A percentile compares a stretch with the other conserved stretches of the same genome.
Evolutionary conservation across 495 filamentous ascomycete genomes (phyloP).

Genomic region (Penicillium goetzii): DNA sequence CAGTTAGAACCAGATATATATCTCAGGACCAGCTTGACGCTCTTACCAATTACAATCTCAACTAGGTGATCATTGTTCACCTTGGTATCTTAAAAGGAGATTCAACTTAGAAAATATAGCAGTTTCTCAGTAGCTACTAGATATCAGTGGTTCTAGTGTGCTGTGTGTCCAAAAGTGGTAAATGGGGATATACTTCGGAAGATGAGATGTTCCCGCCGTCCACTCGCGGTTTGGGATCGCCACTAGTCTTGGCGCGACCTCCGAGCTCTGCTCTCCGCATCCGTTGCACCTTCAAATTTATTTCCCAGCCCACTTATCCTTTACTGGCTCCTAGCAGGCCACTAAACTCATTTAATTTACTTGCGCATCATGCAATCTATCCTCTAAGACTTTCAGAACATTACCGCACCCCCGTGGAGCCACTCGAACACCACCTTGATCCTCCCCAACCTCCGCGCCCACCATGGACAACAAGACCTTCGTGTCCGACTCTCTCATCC

Average conservation of each 20-base stretch:
- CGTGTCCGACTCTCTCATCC: constrained; percentile 52
- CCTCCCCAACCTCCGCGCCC: constrained; percentile 2
- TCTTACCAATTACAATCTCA: no score
- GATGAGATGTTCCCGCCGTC: constrained; percentile 9
- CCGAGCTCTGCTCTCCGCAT: constrained; percentile 18
- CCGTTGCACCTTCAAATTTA: not conserved
- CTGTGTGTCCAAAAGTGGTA: not conserved
- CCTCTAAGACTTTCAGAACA: not conserved
- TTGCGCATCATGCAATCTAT: constrained; percentile 8
- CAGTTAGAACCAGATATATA: no score
- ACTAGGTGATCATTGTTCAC: no score
- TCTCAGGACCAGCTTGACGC: no score
- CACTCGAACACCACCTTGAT: not conserved
- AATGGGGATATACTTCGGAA: constrained; percentile 8
- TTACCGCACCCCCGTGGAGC: not conserved
- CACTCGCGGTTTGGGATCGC: constrained; percentile 14
- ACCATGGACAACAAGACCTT: constrained; percentile 50
- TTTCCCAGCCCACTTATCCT: not conserved
- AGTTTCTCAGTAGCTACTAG: not conserved
- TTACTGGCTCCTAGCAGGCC: not conserved
- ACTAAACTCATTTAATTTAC: not conserved
- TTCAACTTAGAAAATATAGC: not conserved
- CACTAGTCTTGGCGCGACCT: constrained; percentile 28
- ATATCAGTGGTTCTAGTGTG: not conserved
- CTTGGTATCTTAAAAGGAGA: not conserved